phyloP scores from a whole-genome alignment of 2,329 filamentous ascomycete species.

The Fusarium verrucosum region DNA sequence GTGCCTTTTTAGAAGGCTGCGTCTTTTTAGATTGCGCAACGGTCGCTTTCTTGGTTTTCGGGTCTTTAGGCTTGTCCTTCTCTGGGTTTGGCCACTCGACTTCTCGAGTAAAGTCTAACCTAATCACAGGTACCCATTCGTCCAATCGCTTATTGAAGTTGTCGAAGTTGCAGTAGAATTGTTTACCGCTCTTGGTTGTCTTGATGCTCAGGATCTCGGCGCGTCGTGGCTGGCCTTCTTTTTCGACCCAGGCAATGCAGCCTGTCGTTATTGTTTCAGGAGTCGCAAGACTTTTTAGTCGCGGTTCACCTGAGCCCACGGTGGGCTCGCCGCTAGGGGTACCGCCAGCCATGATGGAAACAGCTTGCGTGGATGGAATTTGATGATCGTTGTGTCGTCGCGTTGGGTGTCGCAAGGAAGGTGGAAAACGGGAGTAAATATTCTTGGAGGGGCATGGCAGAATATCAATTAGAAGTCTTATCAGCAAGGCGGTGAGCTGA shows the following conservation, averaged over 20 bases:
- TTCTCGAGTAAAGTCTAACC: conserved; percentile 87
- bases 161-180: conserved; percentile 97
- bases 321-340: conserved; percentile 60
- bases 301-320: conserved; percentile 66
- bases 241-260: conserved; percentile 69
- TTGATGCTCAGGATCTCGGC: conserved; percentile 97
- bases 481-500: conserved; percentile 41
- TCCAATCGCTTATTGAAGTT: conserved; percentile 90
- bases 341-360: conserved; percentile 63
- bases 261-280: conserved; percentile 76
- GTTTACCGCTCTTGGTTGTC: conserved; percentile 85
- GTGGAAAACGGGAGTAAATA: conserved; percentile 22
- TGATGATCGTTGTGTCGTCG: conserved; percentile 41
- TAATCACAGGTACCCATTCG: conserved; percentile 87
- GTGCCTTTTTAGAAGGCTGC: conserved; percentile 65
- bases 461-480: conserved; percentile 39
- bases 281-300: conserved; percentile 83
- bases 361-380: conserved; percentile 11
- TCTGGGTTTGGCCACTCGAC: conserved; percentile 97
- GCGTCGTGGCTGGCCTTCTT: conserved; percentile 85
- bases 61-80: conserved; percentile 79
- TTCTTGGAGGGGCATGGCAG: conserved; percentile 44
- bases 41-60: conserved; percentile 76
- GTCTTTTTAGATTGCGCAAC: conserved; percentile 66
- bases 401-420: conserved; percentile 15